Percentiles rank a stretch among this genome's conserved stretches.
Evolutionary conservation across 108 stramenopile species (phyloP).

Genomic region (Conticribra guillardii): DNA sequence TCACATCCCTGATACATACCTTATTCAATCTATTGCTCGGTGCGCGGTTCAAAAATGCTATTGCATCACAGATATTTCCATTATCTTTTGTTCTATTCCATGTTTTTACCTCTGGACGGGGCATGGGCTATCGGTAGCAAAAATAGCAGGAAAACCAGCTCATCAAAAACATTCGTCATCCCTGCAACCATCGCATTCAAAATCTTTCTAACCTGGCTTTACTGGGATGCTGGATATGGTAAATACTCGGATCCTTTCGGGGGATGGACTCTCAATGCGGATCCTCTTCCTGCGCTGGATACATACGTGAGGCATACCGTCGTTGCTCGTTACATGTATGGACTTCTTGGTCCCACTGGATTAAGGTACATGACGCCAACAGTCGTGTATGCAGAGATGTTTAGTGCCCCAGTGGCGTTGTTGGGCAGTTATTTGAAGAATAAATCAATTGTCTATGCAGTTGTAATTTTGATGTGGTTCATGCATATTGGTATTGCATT

Average conservation of each 20-base stretch:
- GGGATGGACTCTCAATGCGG: conserved; percentile 77
- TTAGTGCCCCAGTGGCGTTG: conserved; percentile 63
- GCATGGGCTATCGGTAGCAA: conserved; percentile 57
- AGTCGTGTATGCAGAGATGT: conserved; percentile 80
- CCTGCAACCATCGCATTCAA: conserved; percentile 58
- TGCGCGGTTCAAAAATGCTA: not conserved
- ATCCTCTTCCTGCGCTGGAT: conserved; percentile 82
- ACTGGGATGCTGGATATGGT: conserved; percentile 85
- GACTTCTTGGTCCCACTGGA: conserved; percentile 71
- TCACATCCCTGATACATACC: not conserved
- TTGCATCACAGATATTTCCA: conserved; percentile 66
- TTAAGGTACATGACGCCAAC: conserved; percentile 77
- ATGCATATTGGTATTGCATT: conserved; percentile 85
- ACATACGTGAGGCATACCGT: conserved; percentile 84
- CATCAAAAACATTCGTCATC: conserved; percentile 26
- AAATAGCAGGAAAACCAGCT: conserved; percentile 2
- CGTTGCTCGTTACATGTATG: conserved; percentile 76
- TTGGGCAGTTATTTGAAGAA: conserved; percentile 62
- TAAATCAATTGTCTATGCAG: conserved; percentile 34
- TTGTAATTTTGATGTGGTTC: conserved; percentile 57
- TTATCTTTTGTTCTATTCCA: conserved; percentile 78
- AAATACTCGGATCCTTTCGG: conserved; percentile 73
- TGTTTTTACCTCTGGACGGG: conserved; percentile 67
- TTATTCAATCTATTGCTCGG: not conserved
- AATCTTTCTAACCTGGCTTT: conserved; percentile 77